Base-by-base conservation (phyloP, 2,329 filamentous ascomycete species). In the Ophiocordyceps camponoti-rufipedis region DNA sequence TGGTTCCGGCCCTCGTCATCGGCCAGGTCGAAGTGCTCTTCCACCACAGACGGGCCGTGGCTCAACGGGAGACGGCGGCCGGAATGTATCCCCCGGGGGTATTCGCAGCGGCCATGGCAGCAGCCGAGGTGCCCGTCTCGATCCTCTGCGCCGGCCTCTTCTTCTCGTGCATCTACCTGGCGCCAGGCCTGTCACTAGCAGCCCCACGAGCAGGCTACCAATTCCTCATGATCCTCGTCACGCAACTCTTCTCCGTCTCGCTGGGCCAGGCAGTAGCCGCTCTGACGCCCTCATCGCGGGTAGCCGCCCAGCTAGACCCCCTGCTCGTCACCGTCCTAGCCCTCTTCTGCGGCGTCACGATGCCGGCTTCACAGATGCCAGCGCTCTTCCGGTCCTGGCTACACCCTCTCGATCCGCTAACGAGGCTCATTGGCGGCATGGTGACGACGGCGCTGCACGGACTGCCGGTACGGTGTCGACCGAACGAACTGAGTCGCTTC, bases 291-390 rank as follows among this genome's bases (percentile, higher is more conserved):
- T 79, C 75, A 23, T 77, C 83, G 2, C 86, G 86, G 62, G 84
- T 93, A 53, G 79, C 83, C 0, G 78, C 81, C 13, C 77, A 89
- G 52, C 72, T 85, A 51, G 87, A 93, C 54, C 86, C 87, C 0
- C 84, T 88, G 58, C 66, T 91, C 58, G 80, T 87, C 61, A 84
- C 91, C 58, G 78, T 81, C 48, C 89, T 93, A 56, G 74, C 82
- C 1, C 72, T 93, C 23, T 93, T 94, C 75, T 93, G 85, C 55
- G 86, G 86, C 61, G 86, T 94, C 49, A 82, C 84, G 0, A 84
- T 93, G 44, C 82, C 86, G 0, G 75, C 79, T 40, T 74, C 80
- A 0, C 78, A 84, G 60, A 93, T 93, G 63, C 81, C 84, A 2
- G 66, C 63, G 2, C 87, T 87, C 64, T 91, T 83, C 82, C 73